These are phyloP conservation scores for Pichia sp. DNA, from an alignment of 1,139 yeast species.

Conservation along the genomic window DNA sequence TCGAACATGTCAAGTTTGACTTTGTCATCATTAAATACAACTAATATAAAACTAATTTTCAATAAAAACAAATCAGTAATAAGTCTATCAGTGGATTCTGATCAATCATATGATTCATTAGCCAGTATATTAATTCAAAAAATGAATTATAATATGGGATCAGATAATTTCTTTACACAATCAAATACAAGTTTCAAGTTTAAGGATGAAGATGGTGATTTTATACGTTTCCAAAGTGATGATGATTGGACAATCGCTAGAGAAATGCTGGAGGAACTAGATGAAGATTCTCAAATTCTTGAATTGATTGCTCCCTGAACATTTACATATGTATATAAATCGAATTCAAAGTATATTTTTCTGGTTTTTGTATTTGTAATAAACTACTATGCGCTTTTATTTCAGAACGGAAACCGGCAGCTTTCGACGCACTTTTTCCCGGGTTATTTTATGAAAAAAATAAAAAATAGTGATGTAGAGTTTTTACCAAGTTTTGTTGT, in stretches of 20 bases:
- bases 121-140: conserved; percentile 38
- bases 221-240: conserved; percentile 76
- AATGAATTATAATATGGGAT: conserved; percentile 36
- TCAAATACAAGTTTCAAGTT: conserved; percentile 57
- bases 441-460: too few species aligned
- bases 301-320: conserved; percentile 11
- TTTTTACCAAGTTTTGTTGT: too few species aligned
- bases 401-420: too few species aligned
- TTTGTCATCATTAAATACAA: conserved; percentile 14
- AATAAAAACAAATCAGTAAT: conserved; percentile 32
- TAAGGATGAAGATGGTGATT: conserved; percentile 94
- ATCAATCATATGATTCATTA: conserved; percentile 43
- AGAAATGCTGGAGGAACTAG: conserved; percentile 45
- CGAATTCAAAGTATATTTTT: neutral
- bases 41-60: conserved; percentile 46
- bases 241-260: conserved; percentile 66
- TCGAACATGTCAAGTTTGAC: conserved; percentile 18
- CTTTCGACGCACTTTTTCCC: too few species aligned
- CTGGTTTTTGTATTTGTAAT: neutral
- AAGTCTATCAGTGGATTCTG: conserved; percentile 41
- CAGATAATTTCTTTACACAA: conserved; percentile 20
- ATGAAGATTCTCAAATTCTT: conserved; percentile 31
- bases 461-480: too few species aligned
- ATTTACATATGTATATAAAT: neutral
- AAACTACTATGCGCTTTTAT: too few species aligned